Percentiles rank a stretch among this genome's conserved stretches.
phyloP scores from a whole-genome alignment of 768 basidiomycete species.

The Russula ochroleuca region DNA sequence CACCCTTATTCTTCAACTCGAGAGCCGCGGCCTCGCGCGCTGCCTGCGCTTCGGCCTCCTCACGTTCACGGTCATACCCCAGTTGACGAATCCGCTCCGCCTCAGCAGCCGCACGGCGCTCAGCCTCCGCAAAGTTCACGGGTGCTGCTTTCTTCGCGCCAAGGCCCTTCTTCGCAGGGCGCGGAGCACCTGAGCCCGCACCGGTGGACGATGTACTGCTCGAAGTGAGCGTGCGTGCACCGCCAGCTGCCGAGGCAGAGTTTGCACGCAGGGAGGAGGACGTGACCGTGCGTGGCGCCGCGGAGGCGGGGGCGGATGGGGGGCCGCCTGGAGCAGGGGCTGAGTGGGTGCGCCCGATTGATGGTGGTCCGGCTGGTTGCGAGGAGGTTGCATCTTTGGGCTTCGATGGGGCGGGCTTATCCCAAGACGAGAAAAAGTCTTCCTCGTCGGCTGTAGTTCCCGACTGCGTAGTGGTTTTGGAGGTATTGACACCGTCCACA shows the following conservation, averaged over 20 bases:
- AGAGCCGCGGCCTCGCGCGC: constrained; percentile 56
- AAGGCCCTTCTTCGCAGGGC: constrained; percentile 67
- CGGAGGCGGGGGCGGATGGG: constrained; percentile 33
- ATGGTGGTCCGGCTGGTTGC: constrained; percentile 15
- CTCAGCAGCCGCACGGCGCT: constrained; percentile 84
- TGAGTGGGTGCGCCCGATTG: constrained; percentile 23
- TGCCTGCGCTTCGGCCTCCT: constrained; percentile 78
- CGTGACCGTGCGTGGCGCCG: constrained; percentile 59
- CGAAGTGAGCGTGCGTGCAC: constrained; percentile 43
- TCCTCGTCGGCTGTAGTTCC: constrained; percentile 53
- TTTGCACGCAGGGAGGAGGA: constrained; percentile 57
- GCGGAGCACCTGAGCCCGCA: constrained; percentile 42
- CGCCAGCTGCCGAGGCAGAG: constrained; percentile 40
- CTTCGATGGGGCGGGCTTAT: constrained; percentile 57
- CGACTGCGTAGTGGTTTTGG: constrained; percentile 36
- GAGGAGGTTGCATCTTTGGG: constrained; percentile 34
- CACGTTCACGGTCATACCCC: constrained; percentile 82
- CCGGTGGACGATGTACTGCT: constrained; percentile 32
- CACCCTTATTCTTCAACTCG: constrained; percentile 35
- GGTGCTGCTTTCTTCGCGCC: constrained; percentile 84
- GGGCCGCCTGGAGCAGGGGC: constrained; percentile 1
- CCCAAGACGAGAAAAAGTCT: constrained; percentile 97
- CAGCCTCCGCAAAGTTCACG: constrained; percentile 93
- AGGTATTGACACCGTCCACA: constrained; percentile 73
- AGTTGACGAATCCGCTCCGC: constrained; percentile 88